Evolutionary conservation across 2,329 filamentous ascomycete genomes (phyloP).

Genomic region (Alternaria atra): DNA sequence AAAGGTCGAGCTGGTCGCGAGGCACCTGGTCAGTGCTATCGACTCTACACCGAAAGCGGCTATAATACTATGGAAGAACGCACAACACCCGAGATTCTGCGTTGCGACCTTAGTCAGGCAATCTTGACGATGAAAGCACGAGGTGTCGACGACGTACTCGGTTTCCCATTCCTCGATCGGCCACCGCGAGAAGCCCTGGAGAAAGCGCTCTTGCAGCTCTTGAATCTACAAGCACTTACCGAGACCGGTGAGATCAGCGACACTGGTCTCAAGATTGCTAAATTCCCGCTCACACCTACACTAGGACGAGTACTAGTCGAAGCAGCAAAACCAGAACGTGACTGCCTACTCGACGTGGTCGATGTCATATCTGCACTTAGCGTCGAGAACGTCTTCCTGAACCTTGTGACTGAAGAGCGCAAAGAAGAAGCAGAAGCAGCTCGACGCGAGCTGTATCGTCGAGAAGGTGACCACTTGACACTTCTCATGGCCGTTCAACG

Average conservation of each 20-base stretch:
- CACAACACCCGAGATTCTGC: constrained; percentile 86
- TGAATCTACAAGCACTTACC: constrained; percentile 78
- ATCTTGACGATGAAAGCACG: constrained; percentile 93
- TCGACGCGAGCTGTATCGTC: constrained; percentile 64
- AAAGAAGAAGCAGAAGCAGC: constrained; percentile 66
- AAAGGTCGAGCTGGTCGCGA: constrained; percentile 93
- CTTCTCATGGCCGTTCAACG: constrained; percentile 68
- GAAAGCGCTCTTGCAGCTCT: constrained; percentile 81
- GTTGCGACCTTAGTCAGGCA: constrained; percentile 86
- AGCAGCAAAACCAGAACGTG: constrained; percentile 72
- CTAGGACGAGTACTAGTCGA: constrained; percentile 85
- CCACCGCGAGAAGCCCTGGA: constrained; percentile 81
- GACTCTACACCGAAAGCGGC: constrained; percentile 83
- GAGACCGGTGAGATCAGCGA: constrained; percentile 77
- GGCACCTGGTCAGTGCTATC: constrained; percentile 85
- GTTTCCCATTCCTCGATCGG: constrained; percentile 85
- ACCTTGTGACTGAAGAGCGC: constrained; percentile 66
- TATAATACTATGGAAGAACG: constrained; percentile 75
- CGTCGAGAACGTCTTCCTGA: constrained; percentile 70
- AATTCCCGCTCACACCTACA: constrained; percentile 81
- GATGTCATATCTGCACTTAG: constrained; percentile 79
- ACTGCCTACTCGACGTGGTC: constrained; percentile 82
- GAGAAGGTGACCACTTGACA: constrained; percentile 72
- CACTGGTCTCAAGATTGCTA: constrained; percentile 78
- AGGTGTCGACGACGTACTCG: constrained; percentile 80